Evolutionary conservation across 768 basidiomycete species (phyloP).

Genomic region (Suillus subluteus): DNA sequence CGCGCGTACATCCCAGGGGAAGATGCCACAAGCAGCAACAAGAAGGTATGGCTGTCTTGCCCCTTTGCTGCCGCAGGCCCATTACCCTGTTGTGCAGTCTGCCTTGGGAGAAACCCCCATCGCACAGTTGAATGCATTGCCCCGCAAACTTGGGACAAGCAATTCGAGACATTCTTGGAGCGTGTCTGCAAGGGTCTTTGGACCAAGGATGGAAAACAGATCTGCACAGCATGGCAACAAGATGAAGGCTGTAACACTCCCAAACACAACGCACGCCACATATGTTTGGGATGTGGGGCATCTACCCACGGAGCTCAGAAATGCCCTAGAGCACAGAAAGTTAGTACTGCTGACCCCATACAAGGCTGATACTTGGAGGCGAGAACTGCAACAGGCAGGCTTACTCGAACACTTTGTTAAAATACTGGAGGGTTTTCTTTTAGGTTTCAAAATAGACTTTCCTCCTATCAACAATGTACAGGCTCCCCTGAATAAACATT

Average conservation of each 20-base stretch:
- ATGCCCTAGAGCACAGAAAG: slow-evolving; percentile 40
- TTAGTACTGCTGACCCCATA: slow-evolving; percentile 36
- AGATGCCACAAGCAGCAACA: too few relatives aligned
- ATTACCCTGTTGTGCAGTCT: slow-evolving; percentile 33
- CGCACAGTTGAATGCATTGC: slow-evolving; percentile 24
- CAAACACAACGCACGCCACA: slow-evolving; percentile 33
- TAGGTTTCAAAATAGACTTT: too few relatives aligned
- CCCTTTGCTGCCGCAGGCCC: slow-evolving; percentile 5
- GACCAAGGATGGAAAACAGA: slow-evolving; percentile 20
- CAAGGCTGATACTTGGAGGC: slow-evolving; percentile 32
- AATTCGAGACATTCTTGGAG: slow-evolving; percentile 5
- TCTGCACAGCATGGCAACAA: slow-evolving; percentile 43
- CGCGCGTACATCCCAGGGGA: too few relatives aligned
- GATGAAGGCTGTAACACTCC: slow-evolving; percentile 27
- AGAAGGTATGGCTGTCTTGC: too few relatives aligned
- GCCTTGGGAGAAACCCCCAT: slow-evolving; percentile 37
- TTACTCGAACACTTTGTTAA: too few relatives aligned
- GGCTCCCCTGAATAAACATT: too few relatives aligned
- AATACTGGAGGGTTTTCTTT: too few relatives aligned
- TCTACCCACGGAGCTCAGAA: slow-evolving; percentile 41
- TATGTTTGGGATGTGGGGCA: slow-evolving; percentile 46
- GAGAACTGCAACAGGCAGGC: too few relatives aligned
- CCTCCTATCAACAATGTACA: too few relatives aligned
- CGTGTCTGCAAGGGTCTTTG: slow-evolving; percentile 22
- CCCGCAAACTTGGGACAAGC: slow-evolving; percentile 26